Evolutionary conservation across 2,329 filamentous ascomycete species (phyloP), one percentile per base, ranked within the genome.

Genomic region (Monilinia fructicola): DNA sequence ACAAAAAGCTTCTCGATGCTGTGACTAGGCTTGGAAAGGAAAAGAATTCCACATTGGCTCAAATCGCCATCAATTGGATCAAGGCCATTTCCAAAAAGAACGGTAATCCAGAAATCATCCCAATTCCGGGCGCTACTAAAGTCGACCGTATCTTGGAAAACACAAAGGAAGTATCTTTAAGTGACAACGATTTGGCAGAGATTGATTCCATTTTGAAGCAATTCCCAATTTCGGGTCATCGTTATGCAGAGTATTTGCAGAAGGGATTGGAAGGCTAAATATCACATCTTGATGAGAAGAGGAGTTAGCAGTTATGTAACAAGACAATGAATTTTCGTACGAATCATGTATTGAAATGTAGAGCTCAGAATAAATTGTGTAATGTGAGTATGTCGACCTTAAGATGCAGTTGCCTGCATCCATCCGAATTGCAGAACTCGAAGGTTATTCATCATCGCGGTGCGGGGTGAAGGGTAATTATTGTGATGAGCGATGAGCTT

Each of bases 71-170:
- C 64, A 83, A 81, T 61, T 93, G 89, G 70, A 66, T 72, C 62
- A 75, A 28, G n/a, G 58, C 71, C 28, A 69, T 72, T n/a, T 74
- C 71, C 3, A 72, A 72, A 68, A 71, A 69, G 50, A 60, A 76
- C 73, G 40, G 73, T 1, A 74, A 72, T 18, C 73, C 74, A 23
- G 70, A 72, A 46, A 84, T 90, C 68, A 84, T 91, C 61, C 87
- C 88, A 7, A 90, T 91, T 68, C 89, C 88, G 0, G 88, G 88
- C 3, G 84, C 88, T 11, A 85, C 84, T 0, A 85, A 81, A 5
- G 78, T 78, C 12, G 81, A 78, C 48, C 80, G 87, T 28, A 81
- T 90, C 14, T 72, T 78, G n/a, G 88, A 90, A 79, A 91, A 91
- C 71, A 77, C 80, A 42, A 81, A 79, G 67, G 70, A 78, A 46